Conservation (phyloP, 129 eudicot species). For the Tagetes erecta region DNA sequence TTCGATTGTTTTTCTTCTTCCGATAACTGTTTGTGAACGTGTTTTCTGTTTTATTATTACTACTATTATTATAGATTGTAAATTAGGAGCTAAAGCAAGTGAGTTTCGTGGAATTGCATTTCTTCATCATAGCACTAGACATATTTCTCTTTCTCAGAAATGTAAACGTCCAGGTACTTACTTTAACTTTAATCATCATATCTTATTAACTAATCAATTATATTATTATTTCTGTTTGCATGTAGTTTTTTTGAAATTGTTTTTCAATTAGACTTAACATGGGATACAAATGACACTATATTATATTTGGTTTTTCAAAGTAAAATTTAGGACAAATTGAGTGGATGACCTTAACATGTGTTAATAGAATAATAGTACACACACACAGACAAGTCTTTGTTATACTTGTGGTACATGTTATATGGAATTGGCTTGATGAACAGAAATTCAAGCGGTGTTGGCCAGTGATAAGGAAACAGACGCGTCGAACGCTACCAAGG, state of each 20-base stretch:
- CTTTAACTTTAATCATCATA: neutral
- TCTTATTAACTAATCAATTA: too few species aligned
- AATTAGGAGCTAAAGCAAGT: constrained; percentile 62
- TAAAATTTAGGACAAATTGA: neutral
- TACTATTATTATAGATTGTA: constrained; percentile 37
- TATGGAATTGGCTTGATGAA: constrained; percentile 24
- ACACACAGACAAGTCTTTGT: neutral
- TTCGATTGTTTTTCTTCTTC: neutral
- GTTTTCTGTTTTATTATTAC: neutral
- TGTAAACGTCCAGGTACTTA: constrained; percentile 45
- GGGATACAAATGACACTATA: neutral
- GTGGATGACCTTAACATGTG: constrained; percentile 13
- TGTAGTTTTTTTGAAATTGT: neutral
- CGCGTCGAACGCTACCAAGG: constrained; percentile 38
- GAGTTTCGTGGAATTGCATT: constrained; percentile 63
- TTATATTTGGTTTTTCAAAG: neutral
- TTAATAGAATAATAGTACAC: neutral
- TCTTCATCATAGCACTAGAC: constrained; percentile 34
- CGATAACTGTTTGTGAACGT: constrained; percentile 9
- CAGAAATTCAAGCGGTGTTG: constrained; percentile 65
- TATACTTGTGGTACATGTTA: neutral
- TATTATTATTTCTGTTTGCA: neutral
- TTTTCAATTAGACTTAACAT: neutral
- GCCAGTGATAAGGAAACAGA: constrained; percentile 60
- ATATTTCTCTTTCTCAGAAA: constrained; percentile 29